Percentiles rank a stretch among this genome's conserved stretches.
These are phyloP conservation scores for Berberis vulgaris DNA, from an alignment of 164 flowering plant genomes.

Conservation along the genomic window DNA sequence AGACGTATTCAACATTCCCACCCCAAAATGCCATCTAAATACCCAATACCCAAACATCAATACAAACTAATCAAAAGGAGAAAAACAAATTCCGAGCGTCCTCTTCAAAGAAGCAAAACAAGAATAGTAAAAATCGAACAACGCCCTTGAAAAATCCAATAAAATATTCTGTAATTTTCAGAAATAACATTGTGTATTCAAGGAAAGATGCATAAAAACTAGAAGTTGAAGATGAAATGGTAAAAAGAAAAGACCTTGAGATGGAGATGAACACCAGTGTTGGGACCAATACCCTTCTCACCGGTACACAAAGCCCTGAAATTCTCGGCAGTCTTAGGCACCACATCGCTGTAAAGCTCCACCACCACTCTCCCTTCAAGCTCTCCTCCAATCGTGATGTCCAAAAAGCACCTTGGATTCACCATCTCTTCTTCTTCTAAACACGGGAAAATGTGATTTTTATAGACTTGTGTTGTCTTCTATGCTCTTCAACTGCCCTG, in stretches of 20 bases:
- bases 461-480: neutral
- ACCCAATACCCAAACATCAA: too few species aligned
- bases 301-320: conserved; percentile 94
- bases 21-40: too few species aligned
- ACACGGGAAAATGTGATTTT: neutral
- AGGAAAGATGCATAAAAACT: neutral
- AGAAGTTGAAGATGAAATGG: neutral
- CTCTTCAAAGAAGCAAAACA: too few species aligned
- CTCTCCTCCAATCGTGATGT: conserved; percentile 78
- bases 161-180: neutral
- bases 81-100: too few species aligned
- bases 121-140: too few species aligned
- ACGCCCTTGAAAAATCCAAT: too few species aligned
- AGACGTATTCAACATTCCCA: too few species aligned
- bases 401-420: conserved; percentile 60
- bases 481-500: too few species aligned
- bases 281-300: conserved; percentile 77
- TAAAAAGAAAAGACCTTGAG: conserved; percentile 44
- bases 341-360: conserved; percentile 73
- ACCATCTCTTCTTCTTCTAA: conserved; percentile 26
- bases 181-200: neutral
- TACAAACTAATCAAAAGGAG: too few species aligned
- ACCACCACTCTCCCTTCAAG: conserved; percentile 76
- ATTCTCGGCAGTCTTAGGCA: conserved; percentile 82
- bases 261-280: conserved; percentile 73